These are phyloP conservation scores for Beauveria brongniartii DNA, from an alignment of 2,329 filamentous ascomycete genomes.

Conservation along the genomic window DNA sequence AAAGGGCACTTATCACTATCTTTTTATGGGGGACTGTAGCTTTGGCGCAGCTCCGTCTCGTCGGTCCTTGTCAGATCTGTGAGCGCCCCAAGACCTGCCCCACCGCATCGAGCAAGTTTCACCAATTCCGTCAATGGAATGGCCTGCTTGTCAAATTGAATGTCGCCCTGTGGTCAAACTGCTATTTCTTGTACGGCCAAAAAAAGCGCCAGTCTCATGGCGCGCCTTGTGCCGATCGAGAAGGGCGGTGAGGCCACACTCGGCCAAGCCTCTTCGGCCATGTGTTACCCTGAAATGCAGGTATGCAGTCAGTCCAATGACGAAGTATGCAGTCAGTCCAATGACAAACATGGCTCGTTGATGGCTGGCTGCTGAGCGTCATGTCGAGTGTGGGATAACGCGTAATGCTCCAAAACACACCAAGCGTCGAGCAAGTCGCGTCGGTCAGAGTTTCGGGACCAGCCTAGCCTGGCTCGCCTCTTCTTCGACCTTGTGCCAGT, in stretches of 20 bases:
- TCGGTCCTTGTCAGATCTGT: slow-evolving; percentile 8
- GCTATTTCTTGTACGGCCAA: neutral
- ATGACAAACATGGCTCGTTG: too few species aligned
- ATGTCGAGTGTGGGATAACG: neutral
- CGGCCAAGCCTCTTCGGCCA: neutral
- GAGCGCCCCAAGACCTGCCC: neutral
- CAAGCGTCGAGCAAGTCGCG: neutral
- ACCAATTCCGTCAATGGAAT: too few species aligned
- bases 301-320: neutral
- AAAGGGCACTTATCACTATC: too few species aligned
- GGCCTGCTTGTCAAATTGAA: neutral
- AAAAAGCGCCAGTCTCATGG: neutral
- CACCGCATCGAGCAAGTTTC: neutral
- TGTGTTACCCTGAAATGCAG: neutral
- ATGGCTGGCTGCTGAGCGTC: neutral
- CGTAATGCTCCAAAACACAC: neutral
- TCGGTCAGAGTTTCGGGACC: neutral
- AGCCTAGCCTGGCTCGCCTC: neutral
- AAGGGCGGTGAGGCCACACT: slow-evolving; percentile 6
- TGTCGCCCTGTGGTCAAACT: neutral
- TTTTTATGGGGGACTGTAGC: too few species aligned
- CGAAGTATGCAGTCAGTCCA: neutral
- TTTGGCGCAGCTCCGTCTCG: neutral
- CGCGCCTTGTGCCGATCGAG: neutral
- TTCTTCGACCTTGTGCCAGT: neutral